Conservation (phyloP, 192 early-diverging fungal species). For the Backusella mclennaniae region DNA sequence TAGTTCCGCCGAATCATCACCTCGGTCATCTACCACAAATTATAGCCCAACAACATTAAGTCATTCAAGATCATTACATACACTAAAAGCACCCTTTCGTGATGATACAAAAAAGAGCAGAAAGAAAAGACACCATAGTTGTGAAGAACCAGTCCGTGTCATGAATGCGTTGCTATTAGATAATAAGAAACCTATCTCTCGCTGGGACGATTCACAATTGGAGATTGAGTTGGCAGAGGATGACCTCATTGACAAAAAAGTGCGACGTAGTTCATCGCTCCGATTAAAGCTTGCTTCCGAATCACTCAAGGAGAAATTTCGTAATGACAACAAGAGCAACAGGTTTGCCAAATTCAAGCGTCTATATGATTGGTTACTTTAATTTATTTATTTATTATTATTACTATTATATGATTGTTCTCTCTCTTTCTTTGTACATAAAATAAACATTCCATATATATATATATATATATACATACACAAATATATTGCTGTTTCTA, state of each 20-base stretch:
- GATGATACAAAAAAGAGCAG: not conserved
- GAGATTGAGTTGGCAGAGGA: conserved; percentile 15
- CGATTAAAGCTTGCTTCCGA: conserved; percentile 9
- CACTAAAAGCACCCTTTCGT: not conserved
- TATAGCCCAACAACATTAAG: not conserved
- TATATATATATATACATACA: not conserved
- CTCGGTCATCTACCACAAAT: conserved; percentile 3
- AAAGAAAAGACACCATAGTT: not conserved
- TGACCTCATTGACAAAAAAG: conserved; percentile 20
- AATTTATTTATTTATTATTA: conserved; percentile 3
- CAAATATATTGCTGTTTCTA: too few relatives aligned
- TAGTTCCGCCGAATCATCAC: not conserved
- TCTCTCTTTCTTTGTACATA: not conserved
- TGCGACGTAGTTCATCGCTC: conserved; percentile 17
- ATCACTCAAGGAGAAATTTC: not conserved
- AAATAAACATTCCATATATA: not conserved
- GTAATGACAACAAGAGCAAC: not conserved
- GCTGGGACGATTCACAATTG: conserved; percentile 17
- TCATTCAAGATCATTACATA: conserved; percentile 8
- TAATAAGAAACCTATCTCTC: conserved; percentile 2
- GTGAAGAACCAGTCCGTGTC: not conserved
- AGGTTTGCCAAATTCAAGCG: conserved; percentile 1
- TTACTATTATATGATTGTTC: not conserved
- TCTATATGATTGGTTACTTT: conserved; percentile 10
- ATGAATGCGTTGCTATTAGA: not conserved